phyloP scores from a whole-genome alignment of 2,329 filamentous ascomycete species.

The Aspergillus fumigatus region DNA sequence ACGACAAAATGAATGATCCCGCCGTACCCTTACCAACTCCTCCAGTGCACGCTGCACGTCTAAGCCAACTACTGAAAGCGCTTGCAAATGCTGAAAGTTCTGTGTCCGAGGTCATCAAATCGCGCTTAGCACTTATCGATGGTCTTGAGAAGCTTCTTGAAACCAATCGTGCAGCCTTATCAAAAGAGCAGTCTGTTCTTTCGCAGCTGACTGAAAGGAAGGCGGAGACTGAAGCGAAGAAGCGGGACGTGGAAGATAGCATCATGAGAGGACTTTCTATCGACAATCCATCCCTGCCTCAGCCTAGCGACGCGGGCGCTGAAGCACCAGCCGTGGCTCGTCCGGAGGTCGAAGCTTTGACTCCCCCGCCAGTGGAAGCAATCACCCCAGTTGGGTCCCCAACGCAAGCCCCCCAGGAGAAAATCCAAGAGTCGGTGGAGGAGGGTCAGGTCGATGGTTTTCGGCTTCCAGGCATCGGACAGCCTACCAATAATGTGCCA shows the following conservation, averaged over 20 bases:
- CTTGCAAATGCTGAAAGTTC: constrained; percentile 84
- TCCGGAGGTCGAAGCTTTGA: constrained; percentile 80
- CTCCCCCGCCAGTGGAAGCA: constrained; percentile 65
- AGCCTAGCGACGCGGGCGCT: constrained; percentile 31
- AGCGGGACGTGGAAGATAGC: constrained; percentile 80
- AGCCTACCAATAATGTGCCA: constrained; percentile 13
- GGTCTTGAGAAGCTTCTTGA: constrained; percentile 79
- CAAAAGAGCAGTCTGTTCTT: constrained; percentile 64
- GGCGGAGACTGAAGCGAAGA: constrained; percentile 70
- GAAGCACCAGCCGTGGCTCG: constrained; percentile 43
- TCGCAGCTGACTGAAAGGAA: constrained; percentile 63
- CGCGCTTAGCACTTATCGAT: constrained; percentile 69
- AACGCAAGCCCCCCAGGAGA: constrained; percentile 30
- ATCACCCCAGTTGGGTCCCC: constrained; percentile 51
- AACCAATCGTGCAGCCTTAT: constrained; percentile 64
- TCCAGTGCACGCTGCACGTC: constrained; percentile 84
- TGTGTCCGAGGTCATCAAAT: constrained; percentile 83
- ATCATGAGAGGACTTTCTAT: constrained; percentile 80
- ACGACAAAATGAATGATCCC: constrained; percentile 74
- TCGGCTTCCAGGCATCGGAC: constrained; percentile 17
- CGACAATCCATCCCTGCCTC: constrained; percentile 49
- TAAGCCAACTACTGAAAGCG: constrained; percentile 84
- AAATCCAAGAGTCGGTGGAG: constrained; percentile 22
- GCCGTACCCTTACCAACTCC: constrained; percentile 66
- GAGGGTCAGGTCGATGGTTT: constrained; percentile 13